Conservation (phyloP, 768 basidiomycete species). For the Leucocoprinus leucothites region DNA sequence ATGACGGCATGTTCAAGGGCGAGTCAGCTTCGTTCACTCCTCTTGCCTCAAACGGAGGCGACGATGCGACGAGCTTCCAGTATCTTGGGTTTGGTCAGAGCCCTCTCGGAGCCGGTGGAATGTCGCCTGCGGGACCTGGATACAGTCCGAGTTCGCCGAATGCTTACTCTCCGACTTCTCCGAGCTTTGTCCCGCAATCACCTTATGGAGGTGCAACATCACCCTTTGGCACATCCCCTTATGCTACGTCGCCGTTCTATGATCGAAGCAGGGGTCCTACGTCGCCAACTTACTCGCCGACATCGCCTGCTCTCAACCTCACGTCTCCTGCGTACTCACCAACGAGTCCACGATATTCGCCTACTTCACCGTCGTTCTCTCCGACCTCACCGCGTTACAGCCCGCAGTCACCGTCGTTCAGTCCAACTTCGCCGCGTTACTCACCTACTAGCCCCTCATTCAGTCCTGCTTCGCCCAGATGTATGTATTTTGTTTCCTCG, state of each 20-base stretch:
- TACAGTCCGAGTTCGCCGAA: constrained; percentile 94
- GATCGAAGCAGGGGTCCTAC: constrained; percentile 57
- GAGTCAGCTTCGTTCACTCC: constrained; percentile 95
- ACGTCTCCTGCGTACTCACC: constrained; percentile 85
- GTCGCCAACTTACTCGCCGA: constrained; percentile 86
- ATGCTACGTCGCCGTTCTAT: constrained; percentile 84
- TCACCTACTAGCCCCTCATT: constrained; percentile 90
- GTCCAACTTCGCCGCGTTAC: constrained; percentile 86
- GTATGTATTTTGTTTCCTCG: constrained; percentile 41
- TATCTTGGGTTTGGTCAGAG: constrained; percentile 80
- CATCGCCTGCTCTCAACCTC: constrained; percentile 77
- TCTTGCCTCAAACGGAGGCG: constrained; percentile 80
- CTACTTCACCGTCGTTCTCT: constrained; percentile 82
- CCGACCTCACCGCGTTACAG: constrained; percentile 84
- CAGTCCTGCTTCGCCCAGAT: constrained; percentile 90
- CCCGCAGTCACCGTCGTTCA: constrained; percentile 88
- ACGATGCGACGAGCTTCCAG: constrained; percentile 75
- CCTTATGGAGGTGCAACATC: constrained; percentile 82
- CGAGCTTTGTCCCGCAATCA: constrained; percentile 78
- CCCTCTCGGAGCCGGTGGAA: constrained; percentile 77
- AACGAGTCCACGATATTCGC: constrained; percentile 83
- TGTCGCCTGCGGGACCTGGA: constrained; percentile 85
- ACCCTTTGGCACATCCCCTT: constrained; percentile 78
- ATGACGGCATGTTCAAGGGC: constrained; percentile 73
- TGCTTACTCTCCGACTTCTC: constrained; percentile 85